phyloP scores from a whole-genome alignment of 2,329 filamentous ascomycete species.

The Aspergillus aculeatinus region DNA sequence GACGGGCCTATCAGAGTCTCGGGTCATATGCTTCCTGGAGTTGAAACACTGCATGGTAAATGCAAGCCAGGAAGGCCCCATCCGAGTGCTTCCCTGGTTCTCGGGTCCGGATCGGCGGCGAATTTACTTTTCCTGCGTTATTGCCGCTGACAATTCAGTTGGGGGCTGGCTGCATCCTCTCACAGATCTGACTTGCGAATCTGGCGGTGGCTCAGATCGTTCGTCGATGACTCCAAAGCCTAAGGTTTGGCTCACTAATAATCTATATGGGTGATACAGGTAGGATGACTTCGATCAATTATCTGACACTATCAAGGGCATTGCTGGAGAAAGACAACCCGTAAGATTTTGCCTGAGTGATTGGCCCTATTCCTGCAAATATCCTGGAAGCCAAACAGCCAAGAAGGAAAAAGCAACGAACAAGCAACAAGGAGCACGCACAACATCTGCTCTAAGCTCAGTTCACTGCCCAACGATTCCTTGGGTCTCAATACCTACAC shows the following conservation, averaged over 20 bases:
- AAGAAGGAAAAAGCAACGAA: no score
- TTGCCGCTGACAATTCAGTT: not conserved
- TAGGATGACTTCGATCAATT: no score
- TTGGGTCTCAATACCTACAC: no score
- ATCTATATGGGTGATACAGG: not conserved
- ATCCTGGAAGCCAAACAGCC: no score
- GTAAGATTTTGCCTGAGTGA: no score
- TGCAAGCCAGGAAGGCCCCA: not conserved
- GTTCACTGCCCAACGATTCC: no score
- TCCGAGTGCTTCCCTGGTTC: not conserved
- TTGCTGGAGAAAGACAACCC: no score
- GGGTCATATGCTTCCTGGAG: not conserved
- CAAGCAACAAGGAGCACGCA: no score
- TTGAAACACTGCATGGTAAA: not conserved
- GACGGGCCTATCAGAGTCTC: not conserved
- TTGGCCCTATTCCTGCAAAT: no score
- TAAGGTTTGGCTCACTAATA: not conserved
- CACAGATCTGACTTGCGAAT: not conserved
- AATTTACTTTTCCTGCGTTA: not conserved
- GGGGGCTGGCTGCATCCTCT: not conserved
- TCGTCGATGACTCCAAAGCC: not conserved
- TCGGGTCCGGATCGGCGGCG: slow-evolving; percentile 1
- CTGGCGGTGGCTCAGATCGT: not conserved
- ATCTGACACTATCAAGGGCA: no score
- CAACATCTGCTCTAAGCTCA: no score